These are phyloP conservation scores for Viridothelium virens DNA, from an alignment of 495 filamentous ascomycete genomes.

Conservation along the genomic window DNA sequence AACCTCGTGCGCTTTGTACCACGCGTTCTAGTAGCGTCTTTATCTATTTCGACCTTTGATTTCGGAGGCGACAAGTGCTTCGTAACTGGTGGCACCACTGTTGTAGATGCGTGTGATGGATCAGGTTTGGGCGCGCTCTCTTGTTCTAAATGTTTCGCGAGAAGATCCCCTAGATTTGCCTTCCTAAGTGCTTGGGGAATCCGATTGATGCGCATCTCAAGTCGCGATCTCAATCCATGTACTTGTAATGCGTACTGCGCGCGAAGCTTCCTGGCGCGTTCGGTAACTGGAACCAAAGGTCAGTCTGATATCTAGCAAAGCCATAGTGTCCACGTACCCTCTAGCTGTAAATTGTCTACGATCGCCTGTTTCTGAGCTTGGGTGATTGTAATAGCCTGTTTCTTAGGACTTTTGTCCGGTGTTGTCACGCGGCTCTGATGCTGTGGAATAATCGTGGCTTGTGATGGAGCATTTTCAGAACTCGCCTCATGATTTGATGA, in stretches of 20 bases:
- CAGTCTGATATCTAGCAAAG: not conserved
- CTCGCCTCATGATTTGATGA: constrained; percentile 3
- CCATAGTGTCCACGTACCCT: constrained; percentile 53
- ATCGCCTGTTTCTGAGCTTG: constrained; percentile 77
- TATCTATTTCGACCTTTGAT: constrained; percentile 17
- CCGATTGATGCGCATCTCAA: constrained; percentile 91
- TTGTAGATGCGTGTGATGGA: constrained; percentile 9
- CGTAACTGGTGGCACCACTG: constrained; percentile 7
- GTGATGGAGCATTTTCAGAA: constrained; percentile 5
- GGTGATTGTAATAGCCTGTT: constrained; percentile 55
- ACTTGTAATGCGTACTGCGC: constrained; percentile 85
- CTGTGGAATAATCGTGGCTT: constrained; percentile 23
- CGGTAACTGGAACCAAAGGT: constrained; percentile 56
- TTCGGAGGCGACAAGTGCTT: not conserved
- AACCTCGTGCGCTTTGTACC: constrained; percentile 26
- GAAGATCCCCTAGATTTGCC: constrained; percentile 74
- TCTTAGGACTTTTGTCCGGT: constrained; percentile 49
- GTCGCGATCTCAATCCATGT: constrained; percentile 70
- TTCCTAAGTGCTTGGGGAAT: constrained; percentile 75
- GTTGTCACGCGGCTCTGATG: constrained; percentile 38
- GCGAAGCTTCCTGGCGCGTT: constrained; percentile 82
- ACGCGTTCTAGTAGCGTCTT: constrained; percentile 20
- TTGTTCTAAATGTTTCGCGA: constrained; percentile 47
- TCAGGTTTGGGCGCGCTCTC: constrained; percentile 29
- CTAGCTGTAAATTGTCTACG: constrained; percentile 85